These are phyloP conservation scores for Mycena rosella DNA, from an alignment of 768 basidiomycete species.

Conservation along the genomic window DNA sequence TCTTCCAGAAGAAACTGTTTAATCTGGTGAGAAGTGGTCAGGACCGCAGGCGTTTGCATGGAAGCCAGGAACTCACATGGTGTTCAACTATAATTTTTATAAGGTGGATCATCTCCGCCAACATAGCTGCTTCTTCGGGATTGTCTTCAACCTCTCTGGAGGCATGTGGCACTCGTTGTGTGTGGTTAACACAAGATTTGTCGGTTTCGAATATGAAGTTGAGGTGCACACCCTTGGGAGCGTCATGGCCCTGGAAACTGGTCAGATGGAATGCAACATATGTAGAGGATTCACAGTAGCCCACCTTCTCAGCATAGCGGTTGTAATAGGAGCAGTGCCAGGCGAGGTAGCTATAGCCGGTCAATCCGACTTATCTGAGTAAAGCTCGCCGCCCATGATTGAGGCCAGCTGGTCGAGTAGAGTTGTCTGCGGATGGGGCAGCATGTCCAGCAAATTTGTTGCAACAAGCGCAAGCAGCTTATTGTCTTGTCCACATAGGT, in stretches of 20 bases:
- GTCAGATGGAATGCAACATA: too few relatives aligned
- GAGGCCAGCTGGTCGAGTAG: not conserved
- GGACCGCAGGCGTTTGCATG: too few relatives aligned
- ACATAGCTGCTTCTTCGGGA: not conserved
- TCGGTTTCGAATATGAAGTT: not conserved
- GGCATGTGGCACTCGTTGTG: not conserved
- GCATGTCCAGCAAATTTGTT: not conserved
- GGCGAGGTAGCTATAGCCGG: not conserved
- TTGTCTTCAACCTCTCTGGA: not conserved
- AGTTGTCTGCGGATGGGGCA: not conserved
- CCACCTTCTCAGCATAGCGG: not conserved
- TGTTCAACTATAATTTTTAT: not conserved
- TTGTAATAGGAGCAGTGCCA: not conserved
- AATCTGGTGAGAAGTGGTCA: not conserved
- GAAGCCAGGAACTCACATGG: not conserved
- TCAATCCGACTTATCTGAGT: not conserved
- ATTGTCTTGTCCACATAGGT: not conserved
- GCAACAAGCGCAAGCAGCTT: not conserved
- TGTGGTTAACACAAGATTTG: not conserved
- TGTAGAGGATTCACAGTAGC: too few relatives aligned
- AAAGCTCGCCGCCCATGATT: not conserved
- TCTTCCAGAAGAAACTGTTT: slow-evolving; percentile 29
- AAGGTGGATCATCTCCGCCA: not conserved
- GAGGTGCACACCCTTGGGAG: not conserved
- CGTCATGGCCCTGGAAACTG: not conserved